Base-by-base conservation (phyloP, 169 alveolate genomes). In the Babesia caballi region DNA sequence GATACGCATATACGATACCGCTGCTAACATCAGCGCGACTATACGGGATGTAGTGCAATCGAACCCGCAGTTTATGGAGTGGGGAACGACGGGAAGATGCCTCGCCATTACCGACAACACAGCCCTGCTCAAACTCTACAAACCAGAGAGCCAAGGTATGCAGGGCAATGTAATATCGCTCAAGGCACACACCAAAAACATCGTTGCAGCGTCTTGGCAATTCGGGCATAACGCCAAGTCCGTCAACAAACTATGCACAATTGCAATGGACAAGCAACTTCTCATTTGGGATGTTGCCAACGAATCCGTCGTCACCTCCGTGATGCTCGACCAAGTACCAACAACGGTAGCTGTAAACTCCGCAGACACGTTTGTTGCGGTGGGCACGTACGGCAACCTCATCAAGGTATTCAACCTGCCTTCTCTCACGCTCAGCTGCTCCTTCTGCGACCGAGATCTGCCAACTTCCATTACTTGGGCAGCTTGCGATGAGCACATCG, bases 201-300 rank as follows among this genome's bases (percentile, higher is more conserved):
- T 76, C 27, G 54, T 76, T 12, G 59, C 50, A 25, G 85, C 85
- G 23, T 65, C 72, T 15, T 76, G 85, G 85, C 66, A 54, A 30
- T 67, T 40, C 27, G 80, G 80, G 0, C 51, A 25, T 17, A 38
- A 28, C 23, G 73, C 54, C 11, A 76, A 76, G 54, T 23, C 81
- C 17, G 44, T 74, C 19, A 63, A 52, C 54, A 65, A 53, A 27
- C 7, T 76, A 66, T 65, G 78, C 33, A 76, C 85, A 11, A 47
- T 65, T 28, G 78, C 66, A 25, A 56, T 66, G 71, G 85, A 76
- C 49, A 76, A 66, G 73, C 85, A 66, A 50, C 53, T 76, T 49
- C 54, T 66, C 32, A 68, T 76, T 23, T 76, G 85, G 85, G 85
- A 76, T 40, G 85, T 76, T 23, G 73, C 57, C n/a, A 19, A 63